These are phyloP conservation scores for Tylopilus felleus DNA, from an alignment of 768 basidiomycete species.

Conservation along the genomic window DNA sequence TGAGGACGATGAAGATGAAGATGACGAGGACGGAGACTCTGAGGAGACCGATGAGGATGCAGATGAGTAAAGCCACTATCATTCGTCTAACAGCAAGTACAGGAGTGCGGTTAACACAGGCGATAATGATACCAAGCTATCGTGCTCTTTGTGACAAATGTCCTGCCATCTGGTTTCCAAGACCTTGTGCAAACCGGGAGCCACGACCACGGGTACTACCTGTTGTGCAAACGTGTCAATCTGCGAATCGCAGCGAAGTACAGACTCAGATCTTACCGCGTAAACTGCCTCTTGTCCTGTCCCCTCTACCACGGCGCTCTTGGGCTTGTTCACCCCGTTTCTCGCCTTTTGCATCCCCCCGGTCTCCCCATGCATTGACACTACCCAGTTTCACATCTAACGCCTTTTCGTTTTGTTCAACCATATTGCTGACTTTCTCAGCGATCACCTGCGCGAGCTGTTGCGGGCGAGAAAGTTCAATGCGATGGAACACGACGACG, in stretches of 20 bases:
- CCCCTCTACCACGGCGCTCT: slow-evolving; percentile 73
- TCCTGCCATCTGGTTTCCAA: slow-evolving; percentile 74
- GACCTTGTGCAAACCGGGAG: slow-evolving; percentile 76
- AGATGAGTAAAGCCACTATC: slow-evolving; percentile 1
- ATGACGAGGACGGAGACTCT: slow-evolving; percentile 18
- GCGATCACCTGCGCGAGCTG: slow-evolving; percentile 87
- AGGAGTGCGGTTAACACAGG: not conserved
- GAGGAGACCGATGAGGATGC: slow-evolving; percentile 13
- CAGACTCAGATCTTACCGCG: slow-evolving; percentile 44
- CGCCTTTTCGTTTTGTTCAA: slow-evolving; percentile 90
- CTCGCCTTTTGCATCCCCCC: slow-evolving; percentile 57
- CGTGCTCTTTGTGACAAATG: slow-evolving; percentile 21
- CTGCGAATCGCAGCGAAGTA: not conserved
- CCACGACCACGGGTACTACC: slow-evolving; percentile 72
- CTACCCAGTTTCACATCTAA: slow-evolving; percentile 82
- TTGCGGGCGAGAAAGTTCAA: slow-evolving; percentile 84
- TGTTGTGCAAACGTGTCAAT: slow-evolving; percentile 21
- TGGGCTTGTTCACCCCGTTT: slow-evolving; percentile 78
- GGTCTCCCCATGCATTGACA: slow-evolving; percentile 50
- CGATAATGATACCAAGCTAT: slow-evolving; percentile 8
- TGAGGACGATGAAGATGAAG: slow-evolving; percentile 23
- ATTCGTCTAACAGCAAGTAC: not conserved
- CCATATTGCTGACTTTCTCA: slow-evolving; percentile 80
- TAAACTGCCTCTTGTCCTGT: slow-evolving; percentile 50
- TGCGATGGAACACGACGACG: slow-evolving; percentile 90